These are phyloP conservation scores for Venturia aucupariae DNA, from an alignment of 2,329 filamentous ascomycete species.

Conservation along the genomic window DNA sequence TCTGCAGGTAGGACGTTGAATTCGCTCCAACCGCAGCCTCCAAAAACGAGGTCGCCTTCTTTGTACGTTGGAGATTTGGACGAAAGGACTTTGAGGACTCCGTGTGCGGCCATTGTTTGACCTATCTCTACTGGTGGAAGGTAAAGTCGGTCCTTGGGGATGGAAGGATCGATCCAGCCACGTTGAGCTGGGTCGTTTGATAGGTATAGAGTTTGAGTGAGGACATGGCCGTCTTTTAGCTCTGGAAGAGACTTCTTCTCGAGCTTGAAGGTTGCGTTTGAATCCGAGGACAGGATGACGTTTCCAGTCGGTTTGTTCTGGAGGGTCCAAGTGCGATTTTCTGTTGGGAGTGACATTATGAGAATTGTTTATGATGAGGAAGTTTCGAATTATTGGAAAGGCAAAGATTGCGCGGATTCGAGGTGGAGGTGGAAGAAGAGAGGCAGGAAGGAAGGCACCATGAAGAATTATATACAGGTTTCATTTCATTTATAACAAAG, in stretches of 20 bases:
- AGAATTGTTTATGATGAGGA: neutral
- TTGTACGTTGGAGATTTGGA: constrained; percentile 24
- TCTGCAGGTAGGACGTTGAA: constrained; percentile 31
- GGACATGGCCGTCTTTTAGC: constrained; percentile 32
- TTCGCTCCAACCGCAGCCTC: constrained; percentile 32
- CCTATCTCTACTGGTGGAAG: constrained; percentile 34
- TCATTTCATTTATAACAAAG: no score
- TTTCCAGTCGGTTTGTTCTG: constrained; percentile 30
- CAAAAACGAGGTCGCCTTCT: constrained; percentile 30
- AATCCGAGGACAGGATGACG: constrained; percentile 26
- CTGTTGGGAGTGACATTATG: constrained; percentile 14
- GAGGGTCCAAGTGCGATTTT: constrained; percentile 33
- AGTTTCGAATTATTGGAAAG: neutral
- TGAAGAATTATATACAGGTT: neutral
- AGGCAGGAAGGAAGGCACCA: neutral
- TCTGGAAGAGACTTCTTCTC: constrained; percentile 26
- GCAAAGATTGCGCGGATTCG: neutral
- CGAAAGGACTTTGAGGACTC: constrained; percentile 30
- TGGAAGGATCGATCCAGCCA: constrained; percentile 37
- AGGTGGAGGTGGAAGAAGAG: neutral
- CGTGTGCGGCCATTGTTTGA: constrained; percentile 29
- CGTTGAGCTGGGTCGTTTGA: constrained; percentile 47
- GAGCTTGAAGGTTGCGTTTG: constrained; percentile 33
- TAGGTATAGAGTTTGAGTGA: constrained; percentile 38
- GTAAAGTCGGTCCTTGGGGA: constrained; percentile 37